Evolutionary conservation across 495 filamentous ascomycete genomes (phyloP), one percentile per base, ranked within the genome.

Genomic region (Cercophora scortea): DNA sequence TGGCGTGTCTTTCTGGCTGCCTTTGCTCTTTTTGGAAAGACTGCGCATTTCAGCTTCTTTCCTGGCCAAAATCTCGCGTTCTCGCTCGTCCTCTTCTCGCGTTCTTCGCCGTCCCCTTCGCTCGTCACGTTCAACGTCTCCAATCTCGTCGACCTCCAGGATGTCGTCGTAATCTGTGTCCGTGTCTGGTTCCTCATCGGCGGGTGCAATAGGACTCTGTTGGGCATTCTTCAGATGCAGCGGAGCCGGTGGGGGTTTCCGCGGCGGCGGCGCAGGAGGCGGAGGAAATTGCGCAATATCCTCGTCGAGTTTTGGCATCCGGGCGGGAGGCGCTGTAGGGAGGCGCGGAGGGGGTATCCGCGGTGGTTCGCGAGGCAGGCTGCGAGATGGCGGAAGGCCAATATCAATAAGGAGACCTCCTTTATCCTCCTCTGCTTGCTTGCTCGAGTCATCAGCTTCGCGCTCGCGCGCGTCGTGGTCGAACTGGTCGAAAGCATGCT

Each of bases 161-260:
- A 83, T 77, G 59, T 91, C 87, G 50, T 90, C 89, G 57, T 93
- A 92, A 53, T 96, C 90, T 2, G 89, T 92, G 42, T 84, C 87
- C 0, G 85, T 88, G 41, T 86, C 76, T 8, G 79, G 81, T 2
- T 77, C 80, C 13, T 78, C 71, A 4, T 73, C 76, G 6, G 73
- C 56, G 43, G 74, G 72, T 34, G 72, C 68, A 46, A 69, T 63
- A 6, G 71, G 73, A 43, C 66, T 79, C 54, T 73, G 62, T 34
- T 56, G 65, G 19, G 60, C 56, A 39, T 77, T 71, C 33, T 74
- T 79, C 8, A 96, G 77, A 61, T 92, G 84, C 36, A 96, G 66
- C 11, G 91, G 91, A 13, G 89, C 86, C 33, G 91, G 91, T 7
- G 91, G 90, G 18, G 85, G 77, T 68, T 93, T 95, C 51, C 90